These are phyloP conservation scores for Trematosphaeria pertusa DNA, from an alignment of 2,329 filamentous ascomycete genomes.

Conservation along the genomic window DNA sequence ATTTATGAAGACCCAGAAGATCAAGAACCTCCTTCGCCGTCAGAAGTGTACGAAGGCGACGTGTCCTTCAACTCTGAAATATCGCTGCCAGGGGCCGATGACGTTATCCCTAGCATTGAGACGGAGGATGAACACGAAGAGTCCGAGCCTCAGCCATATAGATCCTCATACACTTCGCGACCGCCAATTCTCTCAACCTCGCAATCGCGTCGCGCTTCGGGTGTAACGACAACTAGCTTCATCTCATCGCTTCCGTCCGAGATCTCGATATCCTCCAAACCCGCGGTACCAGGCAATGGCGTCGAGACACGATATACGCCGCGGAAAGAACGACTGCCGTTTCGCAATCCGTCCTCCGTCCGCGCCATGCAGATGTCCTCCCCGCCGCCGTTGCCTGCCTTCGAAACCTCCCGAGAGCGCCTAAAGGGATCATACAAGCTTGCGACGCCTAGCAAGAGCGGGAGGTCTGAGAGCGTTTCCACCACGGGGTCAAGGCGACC, in stretches of 20 bases:
- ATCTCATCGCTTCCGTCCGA: constrained; percentile 49
- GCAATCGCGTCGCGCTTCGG: constrained; percentile 36
- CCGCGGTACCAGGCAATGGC: constrained; percentile 30
- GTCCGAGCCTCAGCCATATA: constrained; percentile 37
- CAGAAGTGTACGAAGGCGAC: constrained; percentile 40
- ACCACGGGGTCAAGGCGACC: constrained; percentile 37
- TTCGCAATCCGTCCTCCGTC: constrained; percentile 73
- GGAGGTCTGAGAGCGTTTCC: constrained; percentile 35
- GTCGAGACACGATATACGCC: constrained; percentile 59
- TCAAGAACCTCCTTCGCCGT: constrained; percentile 35
- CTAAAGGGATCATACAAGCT: constrained; percentile 41
- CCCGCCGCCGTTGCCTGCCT: constrained; percentile 46
- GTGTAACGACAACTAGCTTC: constrained; percentile 39
- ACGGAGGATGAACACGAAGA: constrained; percentile 24
- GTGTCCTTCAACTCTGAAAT: constrained; percentile 42
- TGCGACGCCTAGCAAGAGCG: constrained; percentile 39
- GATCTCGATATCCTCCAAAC: constrained; percentile 40
- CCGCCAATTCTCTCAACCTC: constrained; percentile 22
- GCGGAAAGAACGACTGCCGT: constrained; percentile 67
- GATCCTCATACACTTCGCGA: constrained; percentile 41
- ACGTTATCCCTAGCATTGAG: constrained; percentile 41
- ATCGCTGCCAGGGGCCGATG: constrained; percentile 35
- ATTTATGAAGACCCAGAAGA: constrained; percentile 45
- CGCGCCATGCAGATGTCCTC: constrained; percentile 76
- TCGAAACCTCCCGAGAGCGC: constrained; percentile 39